Percentiles rank a stretch among this genome's conserved stretches.
Conservation (phyloP, 2,329 filamentous ascomycete genomes). For the Aspergillus alliaceus region DNA sequence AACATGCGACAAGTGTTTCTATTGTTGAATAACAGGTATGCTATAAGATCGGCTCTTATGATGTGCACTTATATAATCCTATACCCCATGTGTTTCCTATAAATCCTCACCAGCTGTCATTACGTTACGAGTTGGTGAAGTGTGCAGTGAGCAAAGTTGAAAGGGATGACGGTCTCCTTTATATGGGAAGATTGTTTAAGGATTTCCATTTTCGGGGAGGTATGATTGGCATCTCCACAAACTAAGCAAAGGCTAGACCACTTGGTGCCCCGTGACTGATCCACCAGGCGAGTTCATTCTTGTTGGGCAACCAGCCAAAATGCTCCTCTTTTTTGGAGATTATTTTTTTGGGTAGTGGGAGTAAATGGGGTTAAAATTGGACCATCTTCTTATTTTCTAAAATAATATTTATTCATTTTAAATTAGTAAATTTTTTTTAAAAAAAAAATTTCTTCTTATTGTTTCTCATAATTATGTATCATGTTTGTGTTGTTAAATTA, state of each 20-base stretch:
- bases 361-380: neutral
- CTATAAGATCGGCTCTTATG: neutral
- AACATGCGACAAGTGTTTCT: neutral
- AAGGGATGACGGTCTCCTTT: neutral
- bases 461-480: no score
- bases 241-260: conserved; percentile 1
- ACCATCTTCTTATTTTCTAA: no score
- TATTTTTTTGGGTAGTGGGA: no score
- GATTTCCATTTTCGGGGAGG: neutral
- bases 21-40: neutral
- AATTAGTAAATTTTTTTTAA: no score
- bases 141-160: neutral
- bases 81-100: neutral
- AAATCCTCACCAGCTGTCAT: neutral
- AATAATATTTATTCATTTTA: no score
- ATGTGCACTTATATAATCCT: no score
- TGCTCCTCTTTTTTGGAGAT: neutral
- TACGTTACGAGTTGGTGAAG: neutral
- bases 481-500: neutral
- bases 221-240: conserved; percentile 8
- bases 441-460: no score
- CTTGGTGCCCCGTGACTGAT: conserved; percentile 10
- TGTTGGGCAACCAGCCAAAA: neutral
- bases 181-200: neutral
- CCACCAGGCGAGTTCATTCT: neutral